A percentile compares a stretch with the other conserved stretches of the same genome.
These are phyloP conservation scores for Lactarius hengduanensis DNA, from an alignment of 768 basidiomycete species.

Conservation along the genomic window DNA sequence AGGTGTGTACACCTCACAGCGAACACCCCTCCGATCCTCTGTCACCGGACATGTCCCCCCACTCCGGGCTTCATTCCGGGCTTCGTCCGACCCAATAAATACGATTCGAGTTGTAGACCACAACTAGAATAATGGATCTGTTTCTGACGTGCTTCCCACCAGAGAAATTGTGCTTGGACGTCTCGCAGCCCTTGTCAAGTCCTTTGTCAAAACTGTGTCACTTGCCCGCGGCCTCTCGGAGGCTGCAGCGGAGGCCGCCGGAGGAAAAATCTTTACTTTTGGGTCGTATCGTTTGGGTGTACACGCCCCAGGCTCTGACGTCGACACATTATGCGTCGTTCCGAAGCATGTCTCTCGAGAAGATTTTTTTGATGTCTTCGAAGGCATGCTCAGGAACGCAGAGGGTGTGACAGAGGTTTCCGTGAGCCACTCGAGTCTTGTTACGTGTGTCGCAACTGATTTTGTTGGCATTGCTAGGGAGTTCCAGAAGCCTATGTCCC, in stretches of 20 bases:
- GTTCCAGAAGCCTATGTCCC: conserved; percentile 98
- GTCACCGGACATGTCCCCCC: conserved; percentile 5
- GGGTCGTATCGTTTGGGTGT: conserved; percentile 98
- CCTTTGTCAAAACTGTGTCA: conserved; percentile 85
- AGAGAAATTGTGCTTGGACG: conserved; percentile 94
- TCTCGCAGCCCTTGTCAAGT: conserved; percentile 84
- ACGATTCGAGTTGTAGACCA: conserved; percentile 9
- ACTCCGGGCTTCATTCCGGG: background rate
- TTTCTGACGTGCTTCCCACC: conserved; percentile 28
- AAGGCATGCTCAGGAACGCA: conserved; percentile 78
- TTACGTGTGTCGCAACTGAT: conserved; percentile 1
- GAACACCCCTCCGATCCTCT: background rate
- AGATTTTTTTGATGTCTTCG: conserved; percentile 93
- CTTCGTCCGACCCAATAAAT: background rate
- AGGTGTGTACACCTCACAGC: conserved; percentile 49
- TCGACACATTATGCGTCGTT: conserved; percentile 97
- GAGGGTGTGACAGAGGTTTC: conserved; percentile 88
- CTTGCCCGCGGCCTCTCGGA: conserved; percentile 83
- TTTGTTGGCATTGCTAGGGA: conserved; percentile 50
- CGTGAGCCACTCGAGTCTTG: conserved; percentile 42
- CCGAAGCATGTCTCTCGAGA: conserved; percentile 95
- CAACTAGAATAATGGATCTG: conserved; percentile 12
- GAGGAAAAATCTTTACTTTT: conserved; percentile 99
- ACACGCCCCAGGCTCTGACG: conserved; percentile 93
- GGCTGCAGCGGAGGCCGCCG: conserved; percentile 80